A percentile compares a stretch with the other conserved stretches of the same genome.
Conservation (phyloP, 2,329 filamentous ascomycete species). For the Ophiocordyceps camponoti-floridani region DNA sequence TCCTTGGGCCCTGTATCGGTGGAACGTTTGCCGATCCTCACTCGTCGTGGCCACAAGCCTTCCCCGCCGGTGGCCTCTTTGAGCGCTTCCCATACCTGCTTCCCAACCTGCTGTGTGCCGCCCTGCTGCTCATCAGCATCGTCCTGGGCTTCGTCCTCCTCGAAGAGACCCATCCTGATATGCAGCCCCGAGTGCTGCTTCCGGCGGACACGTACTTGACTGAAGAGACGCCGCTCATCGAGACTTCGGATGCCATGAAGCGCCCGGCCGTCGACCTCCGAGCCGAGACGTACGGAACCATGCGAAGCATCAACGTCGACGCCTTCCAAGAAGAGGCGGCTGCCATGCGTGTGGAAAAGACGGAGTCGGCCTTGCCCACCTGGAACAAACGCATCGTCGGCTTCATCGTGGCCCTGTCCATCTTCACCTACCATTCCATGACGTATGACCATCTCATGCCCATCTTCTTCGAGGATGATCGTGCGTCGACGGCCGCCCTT, state of each 20-base stretch:
- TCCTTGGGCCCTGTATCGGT: conserved; percentile 75
- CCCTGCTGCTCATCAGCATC: conserved; percentile 61
- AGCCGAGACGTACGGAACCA: conserved; percentile 65
- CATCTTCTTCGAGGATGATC: conserved; percentile 77
- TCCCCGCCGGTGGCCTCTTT: conserved; percentile 53
- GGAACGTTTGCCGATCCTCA: conserved; percentile 71
- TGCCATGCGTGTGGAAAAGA: conserved; percentile 14
- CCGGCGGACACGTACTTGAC: conserved; percentile 32
- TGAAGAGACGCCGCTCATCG: conserved; percentile 57
- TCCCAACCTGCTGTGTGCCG: conserved; percentile 72
- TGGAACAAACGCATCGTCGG: conserved; percentile 49
- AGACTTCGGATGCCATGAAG: conserved; percentile 56
- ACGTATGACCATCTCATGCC: conserved; percentile 82
- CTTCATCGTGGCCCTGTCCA: conserved; percentile 64
- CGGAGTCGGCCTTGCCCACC: conserved; percentile 17
- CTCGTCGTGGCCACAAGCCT: conserved; percentile 51
- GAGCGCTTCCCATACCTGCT: conserved; percentile 70
- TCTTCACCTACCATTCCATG: conserved; percentile 94
- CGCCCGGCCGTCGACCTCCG: conserved; percentile 56
- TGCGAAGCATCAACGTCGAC: conserved; percentile 28
- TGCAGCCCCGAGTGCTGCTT: conserved; percentile 36
- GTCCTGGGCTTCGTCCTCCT: conserved; percentile 64
- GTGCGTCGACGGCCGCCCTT: conserved; percentile 18
- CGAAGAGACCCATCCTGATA: conserved; percentile 77
- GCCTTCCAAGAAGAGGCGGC: conserved; percentile 20